Base-by-base conservation (phyloP, 306 rosid genomes). In the Prunus salicina region DNA sequence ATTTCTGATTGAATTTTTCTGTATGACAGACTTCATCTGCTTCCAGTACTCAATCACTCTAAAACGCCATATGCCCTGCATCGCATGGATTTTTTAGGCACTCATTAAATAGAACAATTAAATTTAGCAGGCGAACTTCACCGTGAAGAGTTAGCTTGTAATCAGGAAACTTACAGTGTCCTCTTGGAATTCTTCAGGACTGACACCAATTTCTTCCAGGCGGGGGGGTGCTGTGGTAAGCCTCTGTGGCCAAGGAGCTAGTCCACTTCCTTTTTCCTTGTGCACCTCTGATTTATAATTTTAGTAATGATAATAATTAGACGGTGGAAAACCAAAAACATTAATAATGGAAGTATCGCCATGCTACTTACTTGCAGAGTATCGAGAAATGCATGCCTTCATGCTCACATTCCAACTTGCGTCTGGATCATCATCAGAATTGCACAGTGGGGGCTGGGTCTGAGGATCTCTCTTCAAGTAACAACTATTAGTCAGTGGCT, bases 241-340 rank as follows among this genome's bases (percentile, higher is more conserved):
- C 84, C 92, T 88, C 67, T 75, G 82, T 52, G 92, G 92, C 92
- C 92, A 88, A 71, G 88, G 87, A 78, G 77, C 76, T 52, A 88
- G 69, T 46, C 85, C 80, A 6, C 87, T 82, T 25, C 92, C 88
- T 78, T 56, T 88, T 49, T 71, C 82, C 80, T 43, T 82, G 80
- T 88, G 87, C 85, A 82, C 80, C 72, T 80, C 92, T 88, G 77
- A 71, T 77, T 49, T 55, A 58, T 34, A 82, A 55, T 41, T 52
- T 5, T 67, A 73, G 67, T 6, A 73, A 50, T 63, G 52, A 62
- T 52, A 67, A 75, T 4, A 41, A 51, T 60, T 32, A 73, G 20
- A 51, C 19, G 7, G 47, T 50, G 60, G 45, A 74, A 52, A 50
- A 20, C 32, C 78, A 52, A 34, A 65, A 69, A 30, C 46, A 49